These are phyloP conservation scores for Aspergillus versicolor DNA, from an alignment of 2,329 filamentous ascomycete genomes.

Conservation along the genomic window DNA sequence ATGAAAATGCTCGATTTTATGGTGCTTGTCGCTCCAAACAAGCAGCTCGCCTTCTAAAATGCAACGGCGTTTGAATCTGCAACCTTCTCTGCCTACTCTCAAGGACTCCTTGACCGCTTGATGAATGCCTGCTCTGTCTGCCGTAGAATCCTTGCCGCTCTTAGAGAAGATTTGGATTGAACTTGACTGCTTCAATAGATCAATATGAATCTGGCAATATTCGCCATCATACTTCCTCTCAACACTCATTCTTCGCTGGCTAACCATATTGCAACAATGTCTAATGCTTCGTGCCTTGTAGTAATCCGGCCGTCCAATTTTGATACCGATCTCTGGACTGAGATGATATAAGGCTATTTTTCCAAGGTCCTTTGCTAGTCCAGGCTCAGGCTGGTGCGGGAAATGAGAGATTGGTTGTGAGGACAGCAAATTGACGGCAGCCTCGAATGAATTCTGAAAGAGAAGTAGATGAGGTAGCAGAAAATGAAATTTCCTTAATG, in stretches of 20 bases:
- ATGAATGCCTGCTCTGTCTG: slow-evolving; percentile 64
- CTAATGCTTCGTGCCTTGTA: slow-evolving; percentile 69
- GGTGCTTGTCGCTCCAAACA: slow-evolving; percentile 68
- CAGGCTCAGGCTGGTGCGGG: slow-evolving; percentile 36
- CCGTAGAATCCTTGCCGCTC: slow-evolving; percentile 83
- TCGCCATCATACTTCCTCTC: slow-evolving; percentile 86
- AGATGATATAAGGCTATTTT: slow-evolving; percentile 44
- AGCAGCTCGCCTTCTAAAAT: slow-evolving; percentile 84
- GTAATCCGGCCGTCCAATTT: slow-evolving; percentile 65
- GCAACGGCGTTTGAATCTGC: slow-evolving; percentile 63
- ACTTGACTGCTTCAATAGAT: slow-evolving; percentile 55
- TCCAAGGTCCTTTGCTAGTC: slow-evolving; percentile 29
- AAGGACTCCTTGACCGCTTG: slow-evolving; percentile 65
- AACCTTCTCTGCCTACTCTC: slow-evolving; percentile 57
- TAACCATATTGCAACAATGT: slow-evolving; percentile 67
- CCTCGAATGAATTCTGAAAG: slow-evolving; percentile 67
- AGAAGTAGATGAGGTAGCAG: slow-evolving; percentile 68
- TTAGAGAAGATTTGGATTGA: slow-evolving; percentile 85
- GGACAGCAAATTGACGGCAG: slow-evolving; percentile 57
- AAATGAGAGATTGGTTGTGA: slow-evolving; percentile 35
- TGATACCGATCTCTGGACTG: slow-evolving; percentile 59
- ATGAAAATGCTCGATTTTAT: slow-evolving; percentile 71
- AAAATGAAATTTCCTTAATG: slow-evolving; percentile 65
- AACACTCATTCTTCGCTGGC: slow-evolving; percentile 63
- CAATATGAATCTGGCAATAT: slow-evolving; percentile 84